Evolutionary conservation across 2,329 filamentous ascomycete species (phyloP).

Genomic region (Fusarium aywerte): DNA sequence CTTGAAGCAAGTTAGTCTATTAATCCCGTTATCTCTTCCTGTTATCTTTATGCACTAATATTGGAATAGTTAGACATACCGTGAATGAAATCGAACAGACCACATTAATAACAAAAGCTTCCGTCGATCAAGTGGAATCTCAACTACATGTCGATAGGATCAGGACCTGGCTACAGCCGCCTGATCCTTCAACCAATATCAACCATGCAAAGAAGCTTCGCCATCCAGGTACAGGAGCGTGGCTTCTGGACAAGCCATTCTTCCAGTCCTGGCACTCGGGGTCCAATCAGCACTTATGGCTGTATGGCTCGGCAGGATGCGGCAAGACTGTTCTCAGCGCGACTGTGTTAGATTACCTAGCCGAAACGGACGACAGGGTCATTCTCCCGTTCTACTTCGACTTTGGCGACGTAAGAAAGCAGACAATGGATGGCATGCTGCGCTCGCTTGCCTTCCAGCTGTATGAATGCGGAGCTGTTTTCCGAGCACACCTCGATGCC

Average conservation of each 20-base stretch:
- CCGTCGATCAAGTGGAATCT: not conserved
- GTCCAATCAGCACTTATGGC: not conserved
- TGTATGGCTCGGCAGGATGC: constrained; percentile 31
- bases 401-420: not conserved
- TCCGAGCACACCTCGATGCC: not conserved
- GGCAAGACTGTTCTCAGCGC: constrained; percentile 40
- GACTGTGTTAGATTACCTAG: constrained; percentile 30
- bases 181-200: constrained; percentile 25
- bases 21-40: not conserved
- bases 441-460: not conserved
- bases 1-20: not conserved
- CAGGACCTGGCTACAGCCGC: constrained; percentile 25
- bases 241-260: not conserved
- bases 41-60: not conserved
- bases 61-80: too few relatives aligned
- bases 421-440: not conserved
- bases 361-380: not conserved
- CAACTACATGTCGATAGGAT: not conserved
- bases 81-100: not conserved
- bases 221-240: constrained; percentile 12
- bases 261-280: not conserved
- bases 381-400: constrained; percentile 41
- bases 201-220: constrained; percentile 17
- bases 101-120: not conserved
- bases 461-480: not conserved